A percentile compares a stretch with the other conserved stretches of the same genome.
Evolutionary conservation across 225 moss, liverwort and hornwort species (phyloP).

Genomic region (Bryum argenteum): DNA sequence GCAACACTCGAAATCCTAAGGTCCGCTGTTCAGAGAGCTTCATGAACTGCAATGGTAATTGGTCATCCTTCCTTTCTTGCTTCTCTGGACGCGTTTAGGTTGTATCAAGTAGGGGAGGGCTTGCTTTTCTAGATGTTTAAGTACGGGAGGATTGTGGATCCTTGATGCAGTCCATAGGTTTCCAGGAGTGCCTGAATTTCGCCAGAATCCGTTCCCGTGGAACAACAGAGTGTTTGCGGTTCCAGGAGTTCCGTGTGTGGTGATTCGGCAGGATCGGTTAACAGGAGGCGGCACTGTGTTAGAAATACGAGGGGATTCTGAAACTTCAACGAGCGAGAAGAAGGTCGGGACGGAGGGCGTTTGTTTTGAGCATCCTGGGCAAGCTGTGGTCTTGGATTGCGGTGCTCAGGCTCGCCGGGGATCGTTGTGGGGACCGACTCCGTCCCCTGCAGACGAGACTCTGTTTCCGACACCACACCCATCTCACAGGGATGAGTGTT

Average conservation of each 20-base stretch:
- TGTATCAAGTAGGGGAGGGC: too few species aligned
- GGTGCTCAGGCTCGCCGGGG: conserved; percentile 3
- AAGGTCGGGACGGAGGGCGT: conserved; percentile 39
- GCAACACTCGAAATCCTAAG: conserved; percentile 15
- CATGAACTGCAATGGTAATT: too few species aligned
- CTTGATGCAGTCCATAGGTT: conserved; percentile 2
- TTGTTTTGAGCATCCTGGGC: conserved; percentile 17
- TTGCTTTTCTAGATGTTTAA: too few species aligned
- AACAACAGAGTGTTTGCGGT: conserved; percentile 9
- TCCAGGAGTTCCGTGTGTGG: conserved; percentile 26
- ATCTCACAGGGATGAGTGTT: conserved; percentile 18
- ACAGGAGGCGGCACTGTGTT: conserved; percentile 28
- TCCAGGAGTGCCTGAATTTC: not conserved
- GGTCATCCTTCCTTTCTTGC: too few species aligned
- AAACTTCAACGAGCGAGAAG: conserved; percentile 42
- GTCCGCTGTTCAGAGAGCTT: too few species aligned
- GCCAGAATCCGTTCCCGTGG: conserved; percentile 12
- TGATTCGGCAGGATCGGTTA: conserved; percentile 36
- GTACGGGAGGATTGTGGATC: too few species aligned
- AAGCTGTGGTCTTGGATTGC: conserved; percentile 17
- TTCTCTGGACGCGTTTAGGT: too few species aligned
- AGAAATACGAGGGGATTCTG: conserved; percentile 35
- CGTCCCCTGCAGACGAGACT: conserved; percentile 26
- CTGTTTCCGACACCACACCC: conserved; percentile 25
- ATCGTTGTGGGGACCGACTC: conserved; percentile 34